Evolutionary conservation across 2,329 filamentous ascomycete species (phyloP).

Genomic region (Sporothrix sp.): DNA sequence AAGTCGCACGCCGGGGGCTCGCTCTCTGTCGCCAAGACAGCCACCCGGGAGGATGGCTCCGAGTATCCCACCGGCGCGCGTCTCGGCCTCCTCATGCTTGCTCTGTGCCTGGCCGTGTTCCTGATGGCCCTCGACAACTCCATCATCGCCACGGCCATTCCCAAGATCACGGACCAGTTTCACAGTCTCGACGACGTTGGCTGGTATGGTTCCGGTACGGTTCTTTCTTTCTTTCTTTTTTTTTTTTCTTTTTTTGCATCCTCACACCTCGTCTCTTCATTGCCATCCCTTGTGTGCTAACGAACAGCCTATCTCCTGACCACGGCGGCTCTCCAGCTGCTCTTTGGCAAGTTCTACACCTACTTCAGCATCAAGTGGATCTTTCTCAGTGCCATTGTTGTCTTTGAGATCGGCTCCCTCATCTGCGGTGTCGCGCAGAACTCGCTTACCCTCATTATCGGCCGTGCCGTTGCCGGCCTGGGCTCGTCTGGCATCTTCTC

Average conservation of each 20-base stretch:
- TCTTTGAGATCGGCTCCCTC: constrained; percentile 30
- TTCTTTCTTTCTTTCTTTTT: background rate
- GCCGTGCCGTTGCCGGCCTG: constrained; percentile 20
- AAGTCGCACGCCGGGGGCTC: constrained; percentile 11
- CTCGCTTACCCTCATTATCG: constrained; percentile 20
- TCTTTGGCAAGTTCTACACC: constrained; percentile 29
- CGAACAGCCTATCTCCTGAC: constrained; percentile 27
- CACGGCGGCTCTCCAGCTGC: constrained; percentile 25
- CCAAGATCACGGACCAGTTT: constrained; percentile 28
- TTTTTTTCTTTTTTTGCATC: background rate
- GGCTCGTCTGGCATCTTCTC: constrained; percentile 33
- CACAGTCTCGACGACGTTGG: constrained; percentile 32
- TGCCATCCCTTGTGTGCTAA: background rate
- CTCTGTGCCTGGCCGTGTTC: constrained; percentile 35
- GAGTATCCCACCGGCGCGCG: constrained; percentile 30
- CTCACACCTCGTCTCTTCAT: background rate
- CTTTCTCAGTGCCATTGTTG: constrained; percentile 24
- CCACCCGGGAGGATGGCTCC: constrained; percentile 29
- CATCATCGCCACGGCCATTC: constrained; percentile 28
- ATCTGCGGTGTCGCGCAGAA: constrained; percentile 23
- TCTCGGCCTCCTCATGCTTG: constrained; percentile 32
- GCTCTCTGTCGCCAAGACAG: constrained; percentile 9
- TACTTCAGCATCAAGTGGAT: constrained; percentile 29
- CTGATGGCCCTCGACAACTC: constrained; percentile 31
- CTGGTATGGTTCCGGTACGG: constrained; percentile 30